These are phyloP conservation scores for Paradendryphiella salina DNA, from an alignment of 2,329 filamentous ascomycete genomes.

Conservation along the genomic window DNA sequence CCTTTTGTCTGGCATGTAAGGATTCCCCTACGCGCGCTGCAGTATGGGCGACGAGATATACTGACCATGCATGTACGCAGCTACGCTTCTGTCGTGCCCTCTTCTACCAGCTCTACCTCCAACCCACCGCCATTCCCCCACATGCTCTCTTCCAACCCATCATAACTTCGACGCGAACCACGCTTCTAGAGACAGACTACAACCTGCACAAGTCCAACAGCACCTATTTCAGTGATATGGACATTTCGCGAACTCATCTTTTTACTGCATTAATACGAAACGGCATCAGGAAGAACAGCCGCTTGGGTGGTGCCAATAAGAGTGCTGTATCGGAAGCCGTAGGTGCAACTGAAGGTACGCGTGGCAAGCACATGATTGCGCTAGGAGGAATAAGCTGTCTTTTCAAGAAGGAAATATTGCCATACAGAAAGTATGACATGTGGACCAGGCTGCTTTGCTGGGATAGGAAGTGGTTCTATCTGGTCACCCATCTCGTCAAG, in stretches of 20 bases:
- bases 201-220: slow-evolving; percentile 82
- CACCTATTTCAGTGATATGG: slow-evolving; percentile 86
- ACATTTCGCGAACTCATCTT: slow-evolving; percentile 79
- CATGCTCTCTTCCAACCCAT: slow-evolving; percentile 73
- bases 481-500: slow-evolving; percentile 54
- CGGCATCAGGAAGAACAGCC: slow-evolving; percentile 46
- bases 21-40: slow-evolving; percentile 12
- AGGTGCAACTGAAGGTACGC: slow-evolving; percentile 24
- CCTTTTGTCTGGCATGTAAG: slow-evolving; percentile 77
- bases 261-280: slow-evolving; percentile 61
- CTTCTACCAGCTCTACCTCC: slow-evolving; percentile 53
- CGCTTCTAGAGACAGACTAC: slow-evolving; percentile 80
- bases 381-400: slow-evolving; percentile 54
- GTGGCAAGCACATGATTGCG: slow-evolving; percentile 46
- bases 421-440: slow-evolving; percentile 52
- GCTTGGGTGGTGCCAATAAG: slow-evolving; percentile 28
- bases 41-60: background rate
- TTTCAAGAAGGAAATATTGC: slow-evolving; percentile 54
- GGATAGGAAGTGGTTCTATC: slow-evolving; percentile 57
- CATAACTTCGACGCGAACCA: slow-evolving; percentile 67
- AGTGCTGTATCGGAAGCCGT: slow-evolving; percentile 20
- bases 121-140: slow-evolving; percentile 51
- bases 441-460: slow-evolving; percentile 54
- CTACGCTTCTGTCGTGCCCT: slow-evolving; percentile 53
- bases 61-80: slow-evolving; percentile 31